A percentile compares a stretch with the other conserved stretches of the same genome.
Conservation (phyloP, 2,329 filamentous ascomycete genomes). For the Xylaria polymorpha region DNA sequence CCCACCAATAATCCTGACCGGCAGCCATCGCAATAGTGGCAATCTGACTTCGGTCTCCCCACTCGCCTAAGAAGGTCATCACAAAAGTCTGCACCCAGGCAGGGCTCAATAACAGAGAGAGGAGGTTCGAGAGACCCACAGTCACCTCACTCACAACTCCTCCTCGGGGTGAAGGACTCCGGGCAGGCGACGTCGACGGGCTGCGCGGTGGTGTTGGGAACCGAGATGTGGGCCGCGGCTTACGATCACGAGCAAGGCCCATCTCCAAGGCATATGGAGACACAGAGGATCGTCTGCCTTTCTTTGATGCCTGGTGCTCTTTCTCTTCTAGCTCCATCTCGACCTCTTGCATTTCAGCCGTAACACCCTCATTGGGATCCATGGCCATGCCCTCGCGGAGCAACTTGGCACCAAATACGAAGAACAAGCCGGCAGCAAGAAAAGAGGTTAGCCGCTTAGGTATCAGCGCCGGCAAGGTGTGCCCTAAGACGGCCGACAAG, state of each 20-base stretch:
- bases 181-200: conserved; percentile 78
- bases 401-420: conserved; percentile 88
- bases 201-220: conserved; percentile 85
- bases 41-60: conserved; percentile 97
- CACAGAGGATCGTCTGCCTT: conserved; percentile 73
- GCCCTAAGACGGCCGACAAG: conserved; percentile 89
- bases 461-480: conserved; percentile 89
- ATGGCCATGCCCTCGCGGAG: conserved; percentile 89
- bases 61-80: conserved; percentile 99
- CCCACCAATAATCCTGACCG: conserved; percentile 99
- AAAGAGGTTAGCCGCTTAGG: conserved; percentile 92
- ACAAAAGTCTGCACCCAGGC: conserved; percentile 99
- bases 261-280: conserved; percentile 84
- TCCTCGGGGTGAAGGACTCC: conserved; percentile 64
- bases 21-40: conserved; percentile 99
- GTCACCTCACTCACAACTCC: conserved; percentile 51
- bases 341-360: conserved; percentile 98
- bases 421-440: conserved; percentile 83
- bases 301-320: conserved; percentile 78
- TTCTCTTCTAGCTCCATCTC: conserved; percentile 94
- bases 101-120: conserved; percentile 88
- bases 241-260: conserved; percentile 73
- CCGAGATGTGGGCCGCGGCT: conserved; percentile 78
- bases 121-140: conserved; percentile 80
- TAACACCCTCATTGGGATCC: conserved; percentile 88